These are phyloP conservation scores for Zoysia matrella DNA, from an alignment of 202 grass and related monocot species.

Conservation along the genomic window DNA sequence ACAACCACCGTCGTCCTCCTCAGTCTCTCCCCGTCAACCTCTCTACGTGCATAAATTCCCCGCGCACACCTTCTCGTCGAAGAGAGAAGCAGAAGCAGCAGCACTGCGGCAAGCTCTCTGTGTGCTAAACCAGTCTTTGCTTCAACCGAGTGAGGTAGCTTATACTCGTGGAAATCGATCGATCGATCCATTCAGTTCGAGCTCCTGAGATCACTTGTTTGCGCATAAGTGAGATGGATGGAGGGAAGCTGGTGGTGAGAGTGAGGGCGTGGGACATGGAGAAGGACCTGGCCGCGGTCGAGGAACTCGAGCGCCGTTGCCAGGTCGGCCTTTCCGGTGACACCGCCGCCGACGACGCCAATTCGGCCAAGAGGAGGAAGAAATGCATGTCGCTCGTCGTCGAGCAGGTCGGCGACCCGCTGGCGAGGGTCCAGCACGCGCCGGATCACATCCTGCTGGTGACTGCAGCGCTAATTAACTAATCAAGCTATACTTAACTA, in stretches of 20 bases:
- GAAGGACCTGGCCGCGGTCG: conserved; percentile 53
- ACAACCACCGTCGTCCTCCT: neutral
- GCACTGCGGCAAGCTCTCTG: neutral
- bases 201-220: neutral
- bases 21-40: conserved; percentile 11
- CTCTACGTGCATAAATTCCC: conserved; percentile 43
- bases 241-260: conserved; percentile 35
- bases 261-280: conserved; percentile 69
- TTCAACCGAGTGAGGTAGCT: neutral
- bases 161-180: neutral
- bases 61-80: neutral
- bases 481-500: neutral
- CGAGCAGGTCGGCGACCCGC: conserved; percentile 64
- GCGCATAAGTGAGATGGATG: conserved; percentile 1
- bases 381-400: conserved; percentile 55
- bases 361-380: conserved; percentile 19
- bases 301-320: conserved; percentile 67
- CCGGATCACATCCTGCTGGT: conserved; percentile 84
- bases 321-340: conserved; percentile 57
- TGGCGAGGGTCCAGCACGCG: conserved; percentile 62
- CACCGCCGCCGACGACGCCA: neutral
- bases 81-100: neutral
- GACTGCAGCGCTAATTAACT: conserved; percentile 8
- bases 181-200: neutral
- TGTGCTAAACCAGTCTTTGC: neutral